phyloP scores from a whole-genome alignment of 495 filamentous ascomycete genomes.

The Podospora appendiculata region DNA sequence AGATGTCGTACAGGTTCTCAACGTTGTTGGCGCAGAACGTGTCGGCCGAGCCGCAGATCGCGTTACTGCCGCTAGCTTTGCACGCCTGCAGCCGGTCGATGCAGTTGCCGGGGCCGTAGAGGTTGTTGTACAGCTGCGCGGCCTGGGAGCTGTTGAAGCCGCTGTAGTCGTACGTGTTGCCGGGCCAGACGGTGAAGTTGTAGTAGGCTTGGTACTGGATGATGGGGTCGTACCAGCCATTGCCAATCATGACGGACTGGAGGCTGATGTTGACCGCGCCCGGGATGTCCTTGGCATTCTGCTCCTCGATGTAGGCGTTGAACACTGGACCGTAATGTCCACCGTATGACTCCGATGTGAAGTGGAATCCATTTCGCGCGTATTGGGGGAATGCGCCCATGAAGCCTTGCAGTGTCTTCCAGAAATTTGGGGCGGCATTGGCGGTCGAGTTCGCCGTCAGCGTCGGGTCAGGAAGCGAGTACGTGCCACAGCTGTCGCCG shows the following conservation, averaged over 20 bases:
- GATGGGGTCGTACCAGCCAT: conserved; percentile 40
- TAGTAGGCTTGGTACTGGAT: conserved; percentile 58
- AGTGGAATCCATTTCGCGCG: conserved; percentile 47
- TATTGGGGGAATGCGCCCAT: conserved; percentile 58
- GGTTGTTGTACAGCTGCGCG: conserved; percentile 48
- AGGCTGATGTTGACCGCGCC: conserved; percentile 46
- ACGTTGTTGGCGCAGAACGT: conserved; percentile 48
- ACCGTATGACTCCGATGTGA: conserved; percentile 56
- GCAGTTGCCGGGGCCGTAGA: conserved; percentile 58
- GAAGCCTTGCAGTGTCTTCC: conserved; percentile 54
- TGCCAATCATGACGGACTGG: conserved; percentile 46
- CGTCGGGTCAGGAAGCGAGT: conserved; percentile 40
- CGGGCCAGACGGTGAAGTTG: conserved; percentile 48
- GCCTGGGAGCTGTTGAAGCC: conserved; percentile 41
- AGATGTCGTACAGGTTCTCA: conserved; percentile 44
- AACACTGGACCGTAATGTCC: conserved; percentile 62
- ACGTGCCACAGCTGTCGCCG: conserved; percentile 44
- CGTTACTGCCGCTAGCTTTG: conserved; percentile 16
- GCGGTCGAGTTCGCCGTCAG: conserved; percentile 48
- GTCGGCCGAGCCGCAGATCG: conserved; percentile 31
- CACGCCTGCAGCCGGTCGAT: conserved; percentile 50
- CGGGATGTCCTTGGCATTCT: conserved; percentile 49
- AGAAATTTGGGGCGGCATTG: conserved; percentile 50
- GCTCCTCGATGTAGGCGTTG: conserved; percentile 55
- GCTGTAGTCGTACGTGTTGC: conserved; percentile 53